Conservation (phyloP, 495 filamentous ascomycete species). For the Penicillium coprophilum region DNA sequence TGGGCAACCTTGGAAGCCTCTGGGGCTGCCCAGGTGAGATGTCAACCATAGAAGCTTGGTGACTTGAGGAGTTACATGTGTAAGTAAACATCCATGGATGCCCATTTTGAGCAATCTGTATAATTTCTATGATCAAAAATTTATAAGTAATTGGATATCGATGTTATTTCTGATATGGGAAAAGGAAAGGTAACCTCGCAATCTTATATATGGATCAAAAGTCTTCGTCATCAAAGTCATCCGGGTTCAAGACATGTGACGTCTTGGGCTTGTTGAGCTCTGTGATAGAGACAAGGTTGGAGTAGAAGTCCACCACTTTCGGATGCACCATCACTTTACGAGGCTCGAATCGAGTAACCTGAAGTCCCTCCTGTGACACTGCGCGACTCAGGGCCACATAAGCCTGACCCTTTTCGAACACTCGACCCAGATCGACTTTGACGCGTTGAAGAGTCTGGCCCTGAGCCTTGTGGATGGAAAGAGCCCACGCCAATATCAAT, state of each 20-base stretch:
- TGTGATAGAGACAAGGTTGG: conserved; percentile 61
- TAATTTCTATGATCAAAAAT: too few species aligned
- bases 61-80: background rate
- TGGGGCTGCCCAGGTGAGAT: background rate
- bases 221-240: conserved; percentile 40
- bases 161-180: background rate
- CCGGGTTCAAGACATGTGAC: conserved; percentile 11
- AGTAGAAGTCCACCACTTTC: conserved; percentile 80
- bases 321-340: conserved; percentile 93
- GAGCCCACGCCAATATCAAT: conserved; percentile 91
- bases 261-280: conserved; percentile 36
- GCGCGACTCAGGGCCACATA: conserved; percentile 68
- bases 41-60: background rate
- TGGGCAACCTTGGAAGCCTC: too few species aligned
- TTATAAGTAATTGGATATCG: background rate
- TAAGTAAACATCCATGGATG: too few species aligned
- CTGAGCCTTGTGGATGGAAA: conserved; percentile 98
- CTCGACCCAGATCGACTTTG: conserved; percentile 86
- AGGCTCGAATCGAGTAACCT: conserved; percentile 86
- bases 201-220: conserved; percentile 13
- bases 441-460: conserved; percentile 94
- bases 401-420: conserved; percentile 89
- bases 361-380: conserved; percentile 80
- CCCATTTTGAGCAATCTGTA: too few species aligned
- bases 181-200: background rate